Evolutionary conservation across 2,329 filamentous ascomycete genomes (phyloP), one percentile per base, ranked within the genome.

Genomic region (Verticillium longisporum): DNA sequence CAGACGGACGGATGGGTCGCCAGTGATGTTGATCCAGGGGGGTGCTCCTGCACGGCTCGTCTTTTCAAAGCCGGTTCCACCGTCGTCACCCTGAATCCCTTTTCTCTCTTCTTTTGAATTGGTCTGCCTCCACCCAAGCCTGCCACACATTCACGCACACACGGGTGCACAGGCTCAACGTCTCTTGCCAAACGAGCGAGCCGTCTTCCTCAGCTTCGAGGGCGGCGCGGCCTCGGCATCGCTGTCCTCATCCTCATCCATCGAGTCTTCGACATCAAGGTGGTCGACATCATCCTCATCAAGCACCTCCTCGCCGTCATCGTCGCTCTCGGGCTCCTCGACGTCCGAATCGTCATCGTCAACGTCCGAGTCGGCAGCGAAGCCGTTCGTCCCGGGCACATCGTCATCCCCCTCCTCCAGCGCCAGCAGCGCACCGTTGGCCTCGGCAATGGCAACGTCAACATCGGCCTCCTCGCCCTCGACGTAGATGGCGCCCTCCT

Each of bases 401-500:
- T 14, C 57, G 32, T 59, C 57, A n/a, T 57, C 56, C 18, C 26
- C 34, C 33, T 32, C 55, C n/a, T 56, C 55, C 26, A 36, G 15
- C 15, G 55, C 33, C 26, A 50, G 21, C 21, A 32, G 26, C 7
- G 37, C 37, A 21, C 56, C 56, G 26, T 41, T 41, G 26, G 41
- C 21, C 32, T 14, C 55, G 33, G 55, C 31, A 13, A 36, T 6
- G 15, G 32, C 3, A 80, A 79, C 45, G 67, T 71, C 60, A 62
- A 71, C 65, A 58, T 77, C 80, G 21, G 83, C 79, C 34, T 89
- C 87, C 68, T 92, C 84, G 1, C 91, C 92, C 73, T 97, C 93
- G 1, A 97, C 90, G 71, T 95, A 97, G 59, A 97, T 88, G 4
- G 96, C 85, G 45, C 88, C 87, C 7, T 89, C 83, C 3, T 85